A percentile compares a stretch with the other conserved stretches of the same genome.
These are phyloP conservation scores for Sugiyamaella novakii DNA, from an alignment of 1,139 yeast genomes.

Conservation along the genomic window DNA sequence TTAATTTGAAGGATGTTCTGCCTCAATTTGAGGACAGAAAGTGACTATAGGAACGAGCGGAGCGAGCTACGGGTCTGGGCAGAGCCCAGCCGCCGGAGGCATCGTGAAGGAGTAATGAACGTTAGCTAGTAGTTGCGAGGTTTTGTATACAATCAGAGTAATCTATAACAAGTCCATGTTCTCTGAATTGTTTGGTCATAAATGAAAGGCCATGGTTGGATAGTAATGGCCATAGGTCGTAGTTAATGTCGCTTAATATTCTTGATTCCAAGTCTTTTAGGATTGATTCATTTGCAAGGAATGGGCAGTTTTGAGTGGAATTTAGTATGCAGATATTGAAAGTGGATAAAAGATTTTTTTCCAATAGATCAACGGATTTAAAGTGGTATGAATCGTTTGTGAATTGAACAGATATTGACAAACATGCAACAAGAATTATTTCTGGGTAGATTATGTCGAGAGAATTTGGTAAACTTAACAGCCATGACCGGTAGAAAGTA, in stretches of 20 bases:
- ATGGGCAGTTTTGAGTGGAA: constrained; percentile 3
- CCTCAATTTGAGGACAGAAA: constrained; percentile 8
- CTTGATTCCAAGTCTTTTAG: constrained; percentile 23
- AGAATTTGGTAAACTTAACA: constrained; percentile 23
- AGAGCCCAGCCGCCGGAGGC: background rate
- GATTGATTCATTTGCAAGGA: constrained; percentile 17
- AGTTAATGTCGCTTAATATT: constrained; percentile 26
- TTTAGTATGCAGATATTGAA: background rate
- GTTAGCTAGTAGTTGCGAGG: background rate
- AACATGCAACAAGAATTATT: constrained; percentile 23
- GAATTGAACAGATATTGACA: constrained; percentile 26
- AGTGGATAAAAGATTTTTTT: constrained; percentile 1
- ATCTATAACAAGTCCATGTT: constrained; percentile 20
- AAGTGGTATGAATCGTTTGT: constrained; percentile 13
- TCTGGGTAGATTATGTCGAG: constrained; percentile 25
- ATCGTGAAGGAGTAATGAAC: background rate
- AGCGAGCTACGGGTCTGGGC: background rate
- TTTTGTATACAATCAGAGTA: constrained; percentile 10
- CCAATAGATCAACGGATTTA: background rate
- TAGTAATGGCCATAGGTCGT: constrained; percentile 22
- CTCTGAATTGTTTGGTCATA: constrained; percentile 23
- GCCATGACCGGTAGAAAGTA: constrained; percentile 26
- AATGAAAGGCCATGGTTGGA: constrained; percentile 20
- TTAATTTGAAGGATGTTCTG: constrained; percentile 67
- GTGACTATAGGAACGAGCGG: background rate